Conservation (phyloP, 805 yeast species). For the Zygotorulaspora danielsina region DNA sequence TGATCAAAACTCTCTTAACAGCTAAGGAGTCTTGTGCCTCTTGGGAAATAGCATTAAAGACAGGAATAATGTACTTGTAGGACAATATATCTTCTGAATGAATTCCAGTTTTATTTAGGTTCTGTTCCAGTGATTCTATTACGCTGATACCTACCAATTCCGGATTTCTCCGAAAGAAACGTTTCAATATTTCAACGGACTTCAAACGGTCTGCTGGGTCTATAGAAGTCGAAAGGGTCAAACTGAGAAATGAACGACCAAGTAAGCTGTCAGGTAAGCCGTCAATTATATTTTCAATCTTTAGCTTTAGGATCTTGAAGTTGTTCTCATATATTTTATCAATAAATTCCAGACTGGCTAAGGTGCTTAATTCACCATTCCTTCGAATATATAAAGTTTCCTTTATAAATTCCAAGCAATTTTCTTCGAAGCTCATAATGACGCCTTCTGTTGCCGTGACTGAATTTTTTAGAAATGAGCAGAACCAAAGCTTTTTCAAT, state of each 20-base stretch:
- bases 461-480: slow-evolving; percentile 36
- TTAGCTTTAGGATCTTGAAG: slow-evolving; percentile 5
- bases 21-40: slow-evolving; percentile 25
- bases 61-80: slow-evolving; percentile 34
- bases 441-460: slow-evolving; percentile 39
- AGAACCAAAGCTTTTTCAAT: slow-evolving; percentile 65
- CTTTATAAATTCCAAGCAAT: slow-evolving; percentile 28
- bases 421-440: slow-evolving; percentile 27
- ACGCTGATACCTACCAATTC: slow-evolving; percentile 42
- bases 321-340: slow-evolving; percentile 16
- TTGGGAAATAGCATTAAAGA: slow-evolving; percentile 39
- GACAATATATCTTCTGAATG: slow-evolving; percentile 26
- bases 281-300: slow-evolving; percentile 12
- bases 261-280: slow-evolving; percentile 19
- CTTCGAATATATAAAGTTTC: slow-evolving; percentile 40
- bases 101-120: slow-evolving; percentile 18
- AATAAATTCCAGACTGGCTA: slow-evolving; percentile 26
- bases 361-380: slow-evolving; percentile 37
- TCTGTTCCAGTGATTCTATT: slow-evolving; percentile 40
- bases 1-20: slow-evolving; percentile 36
- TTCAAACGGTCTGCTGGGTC: slow-evolving; percentile 35
- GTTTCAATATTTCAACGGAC: slow-evolving; percentile 35
- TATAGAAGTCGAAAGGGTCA: slow-evolving; percentile 42
- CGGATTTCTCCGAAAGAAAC: slow-evolving; percentile 38
- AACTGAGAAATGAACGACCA: slow-evolving; percentile 50